Evolutionary conservation across 495 filamentous ascomycete genomes (phyloP), one percentile per base, ranked within the genome.

Genomic region (Penicillium odoratum): DNA sequence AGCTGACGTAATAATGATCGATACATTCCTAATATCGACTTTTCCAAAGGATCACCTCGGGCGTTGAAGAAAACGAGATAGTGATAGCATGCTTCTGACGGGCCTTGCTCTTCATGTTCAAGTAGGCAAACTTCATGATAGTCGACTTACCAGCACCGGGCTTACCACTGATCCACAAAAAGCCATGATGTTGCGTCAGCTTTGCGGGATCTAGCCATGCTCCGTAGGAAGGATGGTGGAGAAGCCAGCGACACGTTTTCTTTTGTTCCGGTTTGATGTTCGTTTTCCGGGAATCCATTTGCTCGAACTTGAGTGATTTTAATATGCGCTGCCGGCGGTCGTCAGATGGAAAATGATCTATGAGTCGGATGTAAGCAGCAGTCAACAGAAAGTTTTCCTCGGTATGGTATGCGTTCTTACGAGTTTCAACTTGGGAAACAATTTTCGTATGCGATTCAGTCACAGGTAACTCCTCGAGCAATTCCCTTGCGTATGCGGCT

Each of bases 71-170:
- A 84, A 82, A 83, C 0, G 73, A 81, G 7, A 75, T 53, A 3
- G 65, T 65, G 13, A 74, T 51, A 42, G 44, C 45, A 18, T 59
- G 7, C 5, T 58, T 54, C 16, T 45, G 11, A 6, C 36, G 7
- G 33, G 13, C 13, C 7, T 50, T 59, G 6, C 9, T 30, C 47
- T 65, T 66, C 30, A 64, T 61, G 0, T 69, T 43, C 34, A 51
- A 25, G 45, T 69, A 74, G 0, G 67, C 62, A 52, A 74, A 75
- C 40, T 82, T 82, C 75, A 84, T 82, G 3, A 79, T 59, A 5
- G 74, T 78, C 11, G 82, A 85, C 60, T 85, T 85, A 6, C 83
- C 82, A 16, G 74, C 65, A 10, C 80, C 82, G 4, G 82, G 79
- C 43, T 85, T 21, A 21, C 21, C 21, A 21, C 21, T 21, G 21